Conservation (phyloP, 1,139 yeast species). For the Debaryomycetaceae sp. region DNA sequence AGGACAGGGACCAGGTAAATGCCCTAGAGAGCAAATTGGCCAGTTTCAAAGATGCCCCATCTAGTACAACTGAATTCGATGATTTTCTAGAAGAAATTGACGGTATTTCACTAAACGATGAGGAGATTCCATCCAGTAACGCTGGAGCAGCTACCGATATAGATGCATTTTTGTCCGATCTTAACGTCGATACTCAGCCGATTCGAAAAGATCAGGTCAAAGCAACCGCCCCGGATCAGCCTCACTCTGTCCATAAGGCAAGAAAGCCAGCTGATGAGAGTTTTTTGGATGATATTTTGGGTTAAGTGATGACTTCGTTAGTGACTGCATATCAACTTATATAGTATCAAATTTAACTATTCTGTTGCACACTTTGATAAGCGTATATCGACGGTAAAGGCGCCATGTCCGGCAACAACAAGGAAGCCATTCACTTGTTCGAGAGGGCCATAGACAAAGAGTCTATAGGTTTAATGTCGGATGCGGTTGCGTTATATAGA, state of each 20-base stretch:
- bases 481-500: conserved; percentile 73
- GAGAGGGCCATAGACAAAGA: conserved; percentile 74
- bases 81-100: neutral
- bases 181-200: neutral
- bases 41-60: conserved; percentile 13
- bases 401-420: conserved; percentile 13
- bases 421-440: conserved; percentile 58
- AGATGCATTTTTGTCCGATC: conserved; percentile 3
- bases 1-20: conserved; percentile 22
- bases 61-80: conserved; percentile 1
- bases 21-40: conserved; percentile 18
- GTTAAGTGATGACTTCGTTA: conserved; percentile 1
- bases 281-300: conserved; percentile 19
- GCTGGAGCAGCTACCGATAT: neutral
- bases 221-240: neutral
- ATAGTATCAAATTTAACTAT: neutral
- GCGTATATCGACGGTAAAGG: neutral
- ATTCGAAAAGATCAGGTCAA: neutral
- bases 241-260: neutral
- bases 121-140: neutral
- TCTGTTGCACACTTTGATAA: neutral
- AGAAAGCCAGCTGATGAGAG: conserved; percentile 10
- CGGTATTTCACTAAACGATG: neutral
- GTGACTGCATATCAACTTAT: conserved; percentile 4
- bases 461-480: conserved; percentile 69